phyloP scores from a whole-genome alignment of 352 stramenopile genomes.

The Globisporangium cystogenes region DNA sequence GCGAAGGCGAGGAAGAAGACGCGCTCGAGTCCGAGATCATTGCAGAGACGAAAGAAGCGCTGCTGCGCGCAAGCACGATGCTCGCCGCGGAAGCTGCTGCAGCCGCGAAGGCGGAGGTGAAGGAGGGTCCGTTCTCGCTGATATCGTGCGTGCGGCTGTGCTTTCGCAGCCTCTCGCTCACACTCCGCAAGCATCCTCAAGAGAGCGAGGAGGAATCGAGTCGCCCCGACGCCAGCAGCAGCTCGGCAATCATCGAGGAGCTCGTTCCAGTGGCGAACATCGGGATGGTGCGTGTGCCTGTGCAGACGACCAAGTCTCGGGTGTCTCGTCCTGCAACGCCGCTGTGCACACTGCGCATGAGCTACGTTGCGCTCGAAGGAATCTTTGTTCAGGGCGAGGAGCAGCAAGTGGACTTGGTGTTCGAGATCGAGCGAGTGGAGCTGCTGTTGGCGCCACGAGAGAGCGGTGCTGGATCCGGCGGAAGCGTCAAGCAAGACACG shows the following conservation, averaged over 20 bases:
- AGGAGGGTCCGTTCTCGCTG: slow-evolving; percentile 16
- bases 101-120: slow-evolving; percentile 3
- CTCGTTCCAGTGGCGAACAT: slow-evolving; percentile 80
- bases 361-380: slow-evolving; percentile 47
- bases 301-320: slow-evolving; percentile 32
- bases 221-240: slow-evolving; percentile 12
- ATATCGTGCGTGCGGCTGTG: slow-evolving; percentile 50
- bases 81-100: slow-evolving; percentile 10
- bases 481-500: background rate
- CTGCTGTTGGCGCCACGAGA: slow-evolving; percentile 20
- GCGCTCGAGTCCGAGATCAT: slow-evolving; percentile 65
- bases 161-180: slow-evolving; percentile 51
- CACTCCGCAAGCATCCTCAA: slow-evolving; percentile 50
- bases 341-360: slow-evolving; percentile 45
- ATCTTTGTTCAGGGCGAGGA: slow-evolving; percentile 25
- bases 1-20: slow-evolving; percentile 56
- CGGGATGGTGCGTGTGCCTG: slow-evolving; percentile 62
- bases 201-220: slow-evolving; percentile 10
- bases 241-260: slow-evolving; percentile 33
- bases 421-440: slow-evolving; percentile 69
- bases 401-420: slow-evolving; percentile 41
- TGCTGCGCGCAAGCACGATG: slow-evolving; percentile 23
- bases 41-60: slow-evolving; percentile 49
- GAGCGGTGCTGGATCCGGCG: no score
- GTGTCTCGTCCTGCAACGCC: slow-evolving; percentile 53